Evolutionary conservation across 805 yeast species (phyloP), one percentile per base, ranked within the genome.

Genomic region (Candida sonorensis): DNA sequence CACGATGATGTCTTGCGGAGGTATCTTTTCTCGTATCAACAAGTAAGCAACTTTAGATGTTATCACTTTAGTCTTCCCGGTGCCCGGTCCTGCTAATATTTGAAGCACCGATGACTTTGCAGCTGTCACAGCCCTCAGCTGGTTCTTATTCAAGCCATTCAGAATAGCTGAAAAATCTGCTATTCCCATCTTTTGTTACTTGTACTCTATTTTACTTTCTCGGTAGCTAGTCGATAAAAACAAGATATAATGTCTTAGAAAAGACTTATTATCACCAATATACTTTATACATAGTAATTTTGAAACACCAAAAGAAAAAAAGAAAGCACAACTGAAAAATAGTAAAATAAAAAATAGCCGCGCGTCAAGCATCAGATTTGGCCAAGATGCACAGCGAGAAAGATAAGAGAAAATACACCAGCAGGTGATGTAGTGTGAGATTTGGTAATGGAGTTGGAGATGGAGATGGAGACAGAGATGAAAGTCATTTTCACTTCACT

Each of bases 51-150:
- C 92, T 27, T 96, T 63, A 1, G 86, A 68, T 0, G 85, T 77
- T 18, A 90, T 56, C 2, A 92, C 90, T 51, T 77, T 78, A 2
- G 98, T 90, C 55, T 90, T 90, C 5, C 81, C 81, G 0, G 79
- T 72, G 3, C 80, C 79, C 1, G 80, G 80, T 0, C 80, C 80
- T 1, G 80, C 80, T 9, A 73, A 54, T 24, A 74, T 64, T 44
- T 72, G 76, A 27, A 73, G 50, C 13, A 64, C 61, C 1, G 59
- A 55, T 5, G 53, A 34, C 6, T 55, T 41, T 1, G 67, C 59
- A 1, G 69, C 55, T 1, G 60, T 53, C 10, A 69, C 73, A 2
- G 78, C 79, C 33, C 46, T 35, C 8, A 35, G 37, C 44, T 73
- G 80, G 28, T 51, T 51, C 1, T 31, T 41, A 36, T 73, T 73